Conservation (phyloP, 345 rosid species). For the Xanthoceras sorbifolium region DNA sequence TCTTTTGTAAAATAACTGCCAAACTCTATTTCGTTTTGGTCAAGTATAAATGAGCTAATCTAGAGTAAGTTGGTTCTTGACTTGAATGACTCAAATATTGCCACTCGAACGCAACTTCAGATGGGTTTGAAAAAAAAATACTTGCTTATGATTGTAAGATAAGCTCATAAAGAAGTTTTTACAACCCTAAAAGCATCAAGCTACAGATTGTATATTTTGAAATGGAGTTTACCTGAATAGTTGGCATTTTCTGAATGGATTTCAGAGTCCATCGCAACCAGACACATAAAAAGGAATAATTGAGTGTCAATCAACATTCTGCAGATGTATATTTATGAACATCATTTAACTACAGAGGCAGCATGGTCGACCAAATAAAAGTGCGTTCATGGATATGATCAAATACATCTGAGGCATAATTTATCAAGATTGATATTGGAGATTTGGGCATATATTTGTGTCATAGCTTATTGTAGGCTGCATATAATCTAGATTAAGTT, state of each 20-base stretch:
- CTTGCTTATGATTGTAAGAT: background rate
- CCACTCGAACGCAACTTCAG: background rate
- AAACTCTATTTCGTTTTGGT: background rate
- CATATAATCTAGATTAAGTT: background rate
- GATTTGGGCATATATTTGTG: background rate
- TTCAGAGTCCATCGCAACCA: slow-evolving; percentile 11
- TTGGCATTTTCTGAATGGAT: slow-evolving; percentile 86
- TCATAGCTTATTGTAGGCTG: background rate
- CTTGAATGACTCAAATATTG: background rate
- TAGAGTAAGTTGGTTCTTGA: background rate
- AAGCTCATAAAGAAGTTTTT: background rate
- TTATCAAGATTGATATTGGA: background rate
- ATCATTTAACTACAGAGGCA: background rate
- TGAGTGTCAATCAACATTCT: slow-evolving; percentile 21
- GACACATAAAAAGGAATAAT: slow-evolving; percentile 33
- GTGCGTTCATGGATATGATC: background rate
- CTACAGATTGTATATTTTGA: background rate
- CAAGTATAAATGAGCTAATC: background rate
- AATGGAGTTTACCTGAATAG: slow-evolving; percentile 64
- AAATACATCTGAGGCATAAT: background rate
- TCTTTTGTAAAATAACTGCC: background rate
- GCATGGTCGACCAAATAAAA: background rate
- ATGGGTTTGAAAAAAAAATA: background rate
- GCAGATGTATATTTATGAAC: slow-evolving; percentile 5
- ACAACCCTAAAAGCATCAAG: background rate